phyloP scores from a whole-genome alignment of 2,329 filamentous ascomycete species.

The Trichoderma breve region DNA sequence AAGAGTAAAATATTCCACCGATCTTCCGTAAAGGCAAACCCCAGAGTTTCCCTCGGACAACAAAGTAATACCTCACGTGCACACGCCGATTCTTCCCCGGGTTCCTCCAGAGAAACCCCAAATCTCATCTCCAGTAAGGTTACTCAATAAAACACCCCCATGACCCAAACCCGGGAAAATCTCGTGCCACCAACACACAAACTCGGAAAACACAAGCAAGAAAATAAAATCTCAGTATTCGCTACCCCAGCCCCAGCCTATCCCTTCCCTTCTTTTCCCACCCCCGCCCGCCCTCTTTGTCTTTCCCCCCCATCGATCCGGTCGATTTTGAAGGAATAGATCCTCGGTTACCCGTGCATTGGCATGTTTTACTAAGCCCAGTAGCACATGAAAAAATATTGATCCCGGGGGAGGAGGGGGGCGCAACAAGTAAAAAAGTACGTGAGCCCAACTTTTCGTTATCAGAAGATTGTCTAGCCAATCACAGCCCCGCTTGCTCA shows the following conservation, averaged over 20 bases:
- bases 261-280: background rate
- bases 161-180: constrained; percentile 4
- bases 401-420: background rate
- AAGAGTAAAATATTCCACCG: background rate
- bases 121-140: background rate
- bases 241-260: background rate
- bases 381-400: background rate
- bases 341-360: constrained; percentile 1
- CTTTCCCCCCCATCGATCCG: background rate
- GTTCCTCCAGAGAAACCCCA: background rate
- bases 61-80: constrained; percentile 14
- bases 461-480: constrained; percentile 9
- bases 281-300: background rate
- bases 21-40: background rate
- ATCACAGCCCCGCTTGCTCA: constrained; percentile 17
- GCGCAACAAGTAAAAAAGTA: background rate
- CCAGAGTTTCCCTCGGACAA: background rate
- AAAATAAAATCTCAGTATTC: background rate
- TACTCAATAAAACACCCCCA: background rate
- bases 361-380: background rate
- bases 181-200: background rate
- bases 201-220: background rate
- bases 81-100: background rate
- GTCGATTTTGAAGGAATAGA: background rate
- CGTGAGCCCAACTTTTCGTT: constrained; percentile 8